These are phyloP conservation scores for Metarhizium album DNA, from an alignment of 2,329 filamentous ascomycete species.

Conservation along the genomic window DNA sequence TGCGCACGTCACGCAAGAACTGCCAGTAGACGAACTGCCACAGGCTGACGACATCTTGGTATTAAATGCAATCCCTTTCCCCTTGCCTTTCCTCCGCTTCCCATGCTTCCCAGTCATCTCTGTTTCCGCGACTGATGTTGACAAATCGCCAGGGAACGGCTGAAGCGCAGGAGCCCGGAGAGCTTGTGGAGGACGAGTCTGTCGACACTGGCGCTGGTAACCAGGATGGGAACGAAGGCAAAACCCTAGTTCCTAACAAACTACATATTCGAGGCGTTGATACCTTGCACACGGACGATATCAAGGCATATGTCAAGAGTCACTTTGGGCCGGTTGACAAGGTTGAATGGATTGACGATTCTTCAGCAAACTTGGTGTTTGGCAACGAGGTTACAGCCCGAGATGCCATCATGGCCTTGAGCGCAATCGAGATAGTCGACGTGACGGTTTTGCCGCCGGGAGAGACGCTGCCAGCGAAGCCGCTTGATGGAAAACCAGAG, in stretches of 20 bases:
- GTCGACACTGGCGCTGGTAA: background rate
- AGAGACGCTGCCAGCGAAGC: slow-evolving; percentile 59
- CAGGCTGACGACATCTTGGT: slow-evolving; percentile 28
- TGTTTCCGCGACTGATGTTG: slow-evolving; percentile 9
- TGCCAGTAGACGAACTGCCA: slow-evolving; percentile 16
- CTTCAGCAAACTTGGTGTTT: slow-evolving; percentile 80
- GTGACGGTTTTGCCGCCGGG: slow-evolving; percentile 44
- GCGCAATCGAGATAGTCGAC: slow-evolving; percentile 41
- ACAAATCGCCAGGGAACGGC: slow-evolving; percentile 19
- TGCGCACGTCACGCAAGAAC: slow-evolving; percentile 24
- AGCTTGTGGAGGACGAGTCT: slow-evolving; percentile 25
- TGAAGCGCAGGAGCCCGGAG: slow-evolving; percentile 27
- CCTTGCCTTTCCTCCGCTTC: background rate
- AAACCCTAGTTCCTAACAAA: slow-evolving; percentile 38
- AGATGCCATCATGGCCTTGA: slow-evolving; percentile 44
- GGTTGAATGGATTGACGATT: slow-evolving; percentile 93
- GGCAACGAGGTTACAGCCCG: slow-evolving; percentile 38
- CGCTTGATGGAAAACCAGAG: slow-evolving; percentile 56
- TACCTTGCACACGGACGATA: slow-evolving; percentile 67
- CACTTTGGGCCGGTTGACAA: slow-evolving; percentile 51
- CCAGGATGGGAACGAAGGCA: slow-evolving; percentile 13
- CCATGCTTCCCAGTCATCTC: background rate
- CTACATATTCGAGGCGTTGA: slow-evolving; percentile 80
- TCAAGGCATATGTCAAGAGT: slow-evolving; percentile 62
- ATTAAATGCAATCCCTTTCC: slow-evolving; percentile 4